Percentiles rank a stretch among this genome's conserved stretches.
Evolutionary conservation across 192 early-diverging fungal species (phyloP).

Genomic region (Chytriomyces sp.): DNA sequence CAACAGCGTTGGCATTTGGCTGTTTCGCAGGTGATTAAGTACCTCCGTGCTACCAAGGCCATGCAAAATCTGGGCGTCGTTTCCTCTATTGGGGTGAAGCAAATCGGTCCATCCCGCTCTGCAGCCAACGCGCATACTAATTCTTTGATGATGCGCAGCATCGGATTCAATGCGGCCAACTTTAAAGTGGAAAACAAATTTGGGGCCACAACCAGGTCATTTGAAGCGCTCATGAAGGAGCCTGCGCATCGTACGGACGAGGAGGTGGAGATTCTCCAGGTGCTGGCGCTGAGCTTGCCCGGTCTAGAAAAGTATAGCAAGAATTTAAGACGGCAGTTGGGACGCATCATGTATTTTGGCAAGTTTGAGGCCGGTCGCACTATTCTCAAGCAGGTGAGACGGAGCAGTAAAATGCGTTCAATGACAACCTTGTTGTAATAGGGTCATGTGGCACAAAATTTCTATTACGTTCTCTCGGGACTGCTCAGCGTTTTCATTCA

Average conservation of each 20-base stretch:
- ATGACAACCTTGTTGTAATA: background rate
- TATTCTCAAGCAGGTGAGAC: conserved; percentile 12
- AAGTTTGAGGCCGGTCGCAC: background rate
- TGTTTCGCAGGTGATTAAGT: no score
- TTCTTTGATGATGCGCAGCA: background rate
- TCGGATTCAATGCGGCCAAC: conserved; percentile 1
- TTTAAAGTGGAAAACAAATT: background rate
- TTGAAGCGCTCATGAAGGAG: background rate
- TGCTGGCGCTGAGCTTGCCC: background rate
- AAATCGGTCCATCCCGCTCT: background rate
- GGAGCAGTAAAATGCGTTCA: no score
- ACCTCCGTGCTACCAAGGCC: background rate
- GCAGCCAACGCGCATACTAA: background rate
- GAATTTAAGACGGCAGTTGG: background rate
- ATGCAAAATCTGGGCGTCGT: background rate
- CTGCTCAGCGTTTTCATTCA: background rate
- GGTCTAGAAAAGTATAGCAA: conserved; percentile 10
- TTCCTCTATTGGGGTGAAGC: no score
- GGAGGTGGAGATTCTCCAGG: background rate
- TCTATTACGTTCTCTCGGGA: conserved; percentile 1
- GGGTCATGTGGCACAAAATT: conserved; percentile 12
- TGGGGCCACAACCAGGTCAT: background rate
- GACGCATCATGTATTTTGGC: background rate
- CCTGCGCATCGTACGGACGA: conserved; percentile 2
- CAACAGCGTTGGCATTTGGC: no score